Conservation (phyloP, 371 early-diverging fungal species). For the Mucor piriformis region DNA sequence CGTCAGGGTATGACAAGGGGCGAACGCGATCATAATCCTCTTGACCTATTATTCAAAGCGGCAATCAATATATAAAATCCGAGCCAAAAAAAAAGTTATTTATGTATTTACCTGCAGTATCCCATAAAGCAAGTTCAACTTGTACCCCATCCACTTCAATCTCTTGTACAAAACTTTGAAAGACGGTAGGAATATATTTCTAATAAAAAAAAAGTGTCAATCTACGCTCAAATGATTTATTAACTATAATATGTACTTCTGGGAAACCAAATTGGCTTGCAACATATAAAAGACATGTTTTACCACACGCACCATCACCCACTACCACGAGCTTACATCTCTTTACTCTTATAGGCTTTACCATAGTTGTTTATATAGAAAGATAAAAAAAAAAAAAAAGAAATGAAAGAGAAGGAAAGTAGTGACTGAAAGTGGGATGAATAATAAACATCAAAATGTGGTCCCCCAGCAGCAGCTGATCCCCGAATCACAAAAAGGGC, state of each 20-base stretch:
- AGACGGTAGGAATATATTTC: slow-evolving; percentile 71
- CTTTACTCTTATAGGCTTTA: neutral
- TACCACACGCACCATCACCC: slow-evolving; percentile 83
- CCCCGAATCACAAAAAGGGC: neutral
- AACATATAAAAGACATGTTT: slow-evolving; percentile 50
- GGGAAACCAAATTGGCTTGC: slow-evolving; percentile 45
- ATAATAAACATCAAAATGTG: neutral
- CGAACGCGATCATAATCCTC: slow-evolving; percentile 51
- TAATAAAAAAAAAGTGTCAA: neutral
- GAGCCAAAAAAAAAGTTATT: slow-evolving; percentile 32
- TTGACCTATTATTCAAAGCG: slow-evolving; percentile 35
- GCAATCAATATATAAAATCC: too few relatives aligned
- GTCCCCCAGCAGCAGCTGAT: neutral
- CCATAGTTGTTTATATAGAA: neutral
- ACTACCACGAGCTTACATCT: slow-evolving; percentile 70
- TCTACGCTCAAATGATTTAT: too few relatives aligned
- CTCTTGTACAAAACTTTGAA: slow-evolving; percentile 63
- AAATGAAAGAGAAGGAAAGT: neutral
- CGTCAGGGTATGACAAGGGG: slow-evolving; percentile 52
- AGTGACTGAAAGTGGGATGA: neutral
- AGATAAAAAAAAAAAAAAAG: neutral
- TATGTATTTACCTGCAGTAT: slow-evolving; percentile 70
- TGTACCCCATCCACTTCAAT: slow-evolving; percentile 59
- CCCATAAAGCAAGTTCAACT: slow-evolving; percentile 68
- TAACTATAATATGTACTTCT: too few relatives aligned